phyloP scores from a whole-genome alignment of 495 filamentous ascomycete genomes.

The Penicilliopsis zonata region DNA sequence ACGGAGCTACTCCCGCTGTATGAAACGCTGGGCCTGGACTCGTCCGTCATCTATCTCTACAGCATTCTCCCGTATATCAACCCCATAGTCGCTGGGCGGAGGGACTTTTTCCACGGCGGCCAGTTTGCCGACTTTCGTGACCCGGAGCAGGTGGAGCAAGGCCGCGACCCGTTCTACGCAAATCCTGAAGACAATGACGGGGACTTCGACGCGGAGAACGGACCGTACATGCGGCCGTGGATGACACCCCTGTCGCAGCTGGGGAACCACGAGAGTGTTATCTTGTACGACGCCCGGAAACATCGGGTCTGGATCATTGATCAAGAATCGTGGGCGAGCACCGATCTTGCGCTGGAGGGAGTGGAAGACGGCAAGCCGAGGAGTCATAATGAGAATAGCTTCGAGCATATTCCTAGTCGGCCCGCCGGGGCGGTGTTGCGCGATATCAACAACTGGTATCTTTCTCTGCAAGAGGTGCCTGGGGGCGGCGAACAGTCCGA shows the following conservation, averaged over 20 bases:
- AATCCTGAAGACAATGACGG: conserved; percentile 4
- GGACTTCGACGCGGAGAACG: conserved; percentile 2
- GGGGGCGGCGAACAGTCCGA: not conserved
- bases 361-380: not conserved
- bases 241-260: conserved; percentile 1
- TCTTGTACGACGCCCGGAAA: conserved; percentile 9
- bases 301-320: conserved; percentile 10
- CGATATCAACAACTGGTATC: conserved; percentile 8
- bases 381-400: conserved; percentile 1
- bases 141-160: not conserved
- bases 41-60: conserved; percentile 12
- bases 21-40: conserved; percentile 2
- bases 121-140: conserved; percentile 1
- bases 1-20: conserved; percentile 4
- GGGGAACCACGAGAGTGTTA: conserved; percentile 4
- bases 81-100: not conserved
- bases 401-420: conserved; percentile 6
- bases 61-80: conserved; percentile 10
- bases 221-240: conserved; percentile 2
- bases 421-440: conserved; percentile 9
- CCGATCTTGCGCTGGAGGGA: conserved; percentile 4
- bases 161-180: conserved; percentile 11
- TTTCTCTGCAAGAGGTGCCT: not conserved
- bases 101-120: not conserved
- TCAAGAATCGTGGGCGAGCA: conserved; percentile 1